Conservation (phyloP, 345 rosid genomes). For the Gossypium raimondii region DNA sequence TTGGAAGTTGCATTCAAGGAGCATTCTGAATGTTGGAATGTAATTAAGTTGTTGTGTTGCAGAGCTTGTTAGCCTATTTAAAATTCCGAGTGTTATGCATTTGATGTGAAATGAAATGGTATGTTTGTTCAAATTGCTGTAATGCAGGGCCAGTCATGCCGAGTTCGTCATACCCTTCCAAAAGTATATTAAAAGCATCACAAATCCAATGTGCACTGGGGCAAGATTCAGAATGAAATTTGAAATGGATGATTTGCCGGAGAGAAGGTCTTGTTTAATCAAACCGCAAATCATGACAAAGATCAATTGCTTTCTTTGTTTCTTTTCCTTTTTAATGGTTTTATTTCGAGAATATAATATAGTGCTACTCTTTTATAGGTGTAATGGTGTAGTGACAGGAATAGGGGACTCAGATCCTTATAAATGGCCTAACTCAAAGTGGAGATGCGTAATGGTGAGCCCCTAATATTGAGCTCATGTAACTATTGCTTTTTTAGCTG, state of each 20-base stretch:
- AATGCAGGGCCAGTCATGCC: conserved; percentile 74
- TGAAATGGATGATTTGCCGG: conserved; percentile 81
- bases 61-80: not conserved
- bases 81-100: not conserved
- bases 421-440: conserved; percentile 87
- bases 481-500: not conserved
- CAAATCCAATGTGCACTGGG: conserved; percentile 53
- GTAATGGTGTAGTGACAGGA: conserved; percentile 67
- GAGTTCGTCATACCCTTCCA: conserved; percentile 76
- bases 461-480: not conserved
- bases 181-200: conserved; percentile 64
- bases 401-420: conserved; percentile 68
- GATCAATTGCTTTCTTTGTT: not conserved
- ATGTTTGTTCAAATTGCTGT: conserved; percentile 18
- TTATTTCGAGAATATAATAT: not conserved
- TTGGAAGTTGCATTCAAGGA: not conserved
- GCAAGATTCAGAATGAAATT: conserved; percentile 78
- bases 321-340: not conserved
- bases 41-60: not conserved
- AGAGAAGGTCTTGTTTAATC: conserved; percentile 52
- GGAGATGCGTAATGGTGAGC: conserved; percentile 83
- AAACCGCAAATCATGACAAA: not conserved
- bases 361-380: conserved; percentile 36
- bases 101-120: not conserved
- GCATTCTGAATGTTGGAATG: not conserved